A percentile compares a stretch with the other conserved stretches of the same genome.
Evolutionary conservation across 148 eudicot species (phyloP).

Genomic region (Oxyria digyna): DNA sequence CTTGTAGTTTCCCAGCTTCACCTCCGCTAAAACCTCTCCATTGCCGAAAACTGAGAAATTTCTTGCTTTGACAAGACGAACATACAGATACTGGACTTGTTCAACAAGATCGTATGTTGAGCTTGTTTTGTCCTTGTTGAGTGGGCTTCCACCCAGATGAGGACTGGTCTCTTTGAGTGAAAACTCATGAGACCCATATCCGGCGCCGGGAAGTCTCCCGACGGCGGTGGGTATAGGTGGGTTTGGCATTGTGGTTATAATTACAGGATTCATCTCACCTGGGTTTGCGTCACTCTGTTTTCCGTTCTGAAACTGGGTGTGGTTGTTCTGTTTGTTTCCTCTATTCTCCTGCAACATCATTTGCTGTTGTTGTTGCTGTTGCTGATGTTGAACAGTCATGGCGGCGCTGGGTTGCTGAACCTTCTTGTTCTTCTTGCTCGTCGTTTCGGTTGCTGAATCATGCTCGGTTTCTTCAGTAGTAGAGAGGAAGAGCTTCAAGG

Average conservation of each 20-base stretch:
- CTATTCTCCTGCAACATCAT: constrained; percentile 23
- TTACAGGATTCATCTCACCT: constrained; percentile 61
- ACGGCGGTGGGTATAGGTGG: constrained; percentile 20
- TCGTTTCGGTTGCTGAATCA: background rate
- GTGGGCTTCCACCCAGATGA: constrained; percentile 59
- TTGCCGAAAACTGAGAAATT: constrained; percentile 40
- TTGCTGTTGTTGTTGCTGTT: constrained; percentile 24
- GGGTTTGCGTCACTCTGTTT: background rate
- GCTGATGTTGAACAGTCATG: constrained; percentile 30
- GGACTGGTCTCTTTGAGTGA: constrained; percentile 76
- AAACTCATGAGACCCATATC: constrained; percentile 38
- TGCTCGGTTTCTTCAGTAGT: constrained; percentile 40
- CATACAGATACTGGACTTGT: constrained; percentile 88
- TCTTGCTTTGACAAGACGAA: constrained; percentile 66
- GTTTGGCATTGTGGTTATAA: constrained; percentile 45
- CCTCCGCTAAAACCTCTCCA: constrained; percentile 56
- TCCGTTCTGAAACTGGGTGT: constrained; percentile 2
- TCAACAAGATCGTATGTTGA: constrained; percentile 88
- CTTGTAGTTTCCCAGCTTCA: constrained; percentile 78
- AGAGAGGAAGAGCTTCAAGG: constrained; percentile 55
- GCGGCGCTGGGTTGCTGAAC: constrained; percentile 26
- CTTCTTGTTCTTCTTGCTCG: constrained; percentile 47
- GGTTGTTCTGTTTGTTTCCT: constrained; percentile 19
- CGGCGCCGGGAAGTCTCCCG: constrained; percentile 28
- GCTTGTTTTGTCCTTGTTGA: constrained; percentile 59